Evolutionary conservation across 805 yeast genomes (phyloP), one percentile per base, ranked within the genome.

Genomic region (Clavispora carvajalis): DNA sequence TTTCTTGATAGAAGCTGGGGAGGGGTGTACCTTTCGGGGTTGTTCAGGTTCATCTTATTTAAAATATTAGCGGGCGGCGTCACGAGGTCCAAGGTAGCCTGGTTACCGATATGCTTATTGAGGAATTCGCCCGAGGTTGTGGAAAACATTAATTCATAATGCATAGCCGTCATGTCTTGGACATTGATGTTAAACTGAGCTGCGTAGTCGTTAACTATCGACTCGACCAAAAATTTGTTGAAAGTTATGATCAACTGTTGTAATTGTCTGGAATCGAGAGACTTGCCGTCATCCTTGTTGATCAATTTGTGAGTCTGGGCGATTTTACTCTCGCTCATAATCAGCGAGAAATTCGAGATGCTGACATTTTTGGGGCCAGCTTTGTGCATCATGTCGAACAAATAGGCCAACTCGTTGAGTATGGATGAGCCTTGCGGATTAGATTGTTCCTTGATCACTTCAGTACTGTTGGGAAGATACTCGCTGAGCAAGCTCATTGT

Each of bases 341-440:
- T 57, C 36, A 64, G 63, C 2, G 69, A 82, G 54, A 91, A 88
- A 56, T 93, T 93, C 2, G 89, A 70, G 0, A 96, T 83, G 29
- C 86, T 77, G 52, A 91, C 88, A 50, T 52, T 57, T 28, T 76
- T 74, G 0, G 95, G 93, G 11, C 74, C 63, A 0, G 96, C 88
- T 57, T 86, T 85, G 31, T 73, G 74, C 63, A 91, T 74, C 99
- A 93, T 91, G 55, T 95, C 98, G 62, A 79, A 87, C 11, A 95
- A 65, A 47, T 88, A 87, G 0, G 96, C 99, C 34, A 90, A 64
- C 56, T 93, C 97, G 36, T 85, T 80, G 21, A 89, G 61, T 3
- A 90, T 58, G 2, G 85, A 79, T 1, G 73, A 63, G 0, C 73
- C 73, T 39, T 65, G 69, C 26, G 62, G 64, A 37, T 67, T 67